Percentiles rank a stretch among this genome's conserved stretches.
Evolutionary conservation across 179 eudicot genomes (phyloP).

Genomic region (Spergularia azorica): DNA sequence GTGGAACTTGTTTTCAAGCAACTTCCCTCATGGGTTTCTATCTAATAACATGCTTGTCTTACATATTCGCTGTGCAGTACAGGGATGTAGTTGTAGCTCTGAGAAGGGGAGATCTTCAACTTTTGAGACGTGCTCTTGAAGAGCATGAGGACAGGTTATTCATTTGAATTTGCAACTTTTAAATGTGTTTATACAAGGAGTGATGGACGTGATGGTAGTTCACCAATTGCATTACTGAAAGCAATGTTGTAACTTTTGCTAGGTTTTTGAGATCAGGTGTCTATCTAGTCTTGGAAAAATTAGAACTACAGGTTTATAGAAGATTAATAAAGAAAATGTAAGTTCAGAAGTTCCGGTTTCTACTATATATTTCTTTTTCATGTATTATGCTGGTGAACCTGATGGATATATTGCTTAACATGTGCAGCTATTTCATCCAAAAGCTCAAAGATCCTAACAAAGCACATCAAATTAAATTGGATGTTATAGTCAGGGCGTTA

Average conservation of each 20-base stretch:
- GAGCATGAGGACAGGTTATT: conserved; percentile 79
- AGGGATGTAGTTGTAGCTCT: conserved; percentile 69
- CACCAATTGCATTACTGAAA: background rate
- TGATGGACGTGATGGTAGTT: too few species aligned
- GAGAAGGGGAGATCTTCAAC: conserved; percentile 84
- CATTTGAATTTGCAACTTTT: background rate
- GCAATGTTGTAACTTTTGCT: background rate
- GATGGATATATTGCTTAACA: conserved; percentile 8
- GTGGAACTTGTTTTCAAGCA: background rate
- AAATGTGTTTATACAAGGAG: too few species aligned
- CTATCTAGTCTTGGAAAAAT: conserved; percentile 90
- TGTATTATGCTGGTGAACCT: conserved; percentile 4
- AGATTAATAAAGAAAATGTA: conserved; percentile 89
- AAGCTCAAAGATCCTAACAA: conserved; percentile 78
- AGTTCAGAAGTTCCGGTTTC: conserved; percentile 19
- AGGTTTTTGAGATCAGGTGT: conserved; percentile 96
- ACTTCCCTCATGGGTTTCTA: background rate
- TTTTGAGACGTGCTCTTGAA: conserved; percentile 77
- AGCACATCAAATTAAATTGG: conserved; percentile 92
- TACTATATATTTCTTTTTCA: background rate
- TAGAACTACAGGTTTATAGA: conserved; percentile 95
- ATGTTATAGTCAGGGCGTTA: conserved; percentile 75
- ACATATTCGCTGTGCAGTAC: conserved; percentile 50
- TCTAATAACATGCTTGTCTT: conserved; percentile 9
- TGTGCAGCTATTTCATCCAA: conserved; percentile 73